Percentiles rank a stretch among this genome's conserved stretches.
Conservation (phyloP, 306 rosid species). For the Vigna nakashimae region DNA sequence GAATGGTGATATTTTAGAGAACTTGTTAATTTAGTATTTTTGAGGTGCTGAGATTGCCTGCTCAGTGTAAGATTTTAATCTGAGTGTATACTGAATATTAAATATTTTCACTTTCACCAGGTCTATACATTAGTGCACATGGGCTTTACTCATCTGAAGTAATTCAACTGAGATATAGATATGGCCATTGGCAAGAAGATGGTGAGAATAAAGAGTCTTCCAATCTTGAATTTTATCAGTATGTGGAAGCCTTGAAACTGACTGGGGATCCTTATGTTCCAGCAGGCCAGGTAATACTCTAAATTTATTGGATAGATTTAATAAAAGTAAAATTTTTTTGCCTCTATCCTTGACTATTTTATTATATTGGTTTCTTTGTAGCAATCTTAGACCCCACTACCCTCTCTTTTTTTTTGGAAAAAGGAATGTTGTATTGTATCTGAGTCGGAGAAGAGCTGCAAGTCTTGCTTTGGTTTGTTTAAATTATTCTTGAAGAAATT, state of each 20-base stretch:
- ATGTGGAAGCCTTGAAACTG: constrained; percentile 30
- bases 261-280: constrained; percentile 26
- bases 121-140: constrained; percentile 16
- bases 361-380: neutral
- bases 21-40: constrained; percentile 6
- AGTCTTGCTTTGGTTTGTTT: neutral
- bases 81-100: neutral
- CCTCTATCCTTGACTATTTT: neutral
- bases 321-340: neutral
- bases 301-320: neutral
- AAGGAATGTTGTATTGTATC: constrained; percentile 25
- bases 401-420: constrained; percentile 51
- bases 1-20: constrained; percentile 6
- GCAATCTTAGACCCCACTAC: constrained; percentile 49
- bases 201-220: neutral
- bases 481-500: neutral
- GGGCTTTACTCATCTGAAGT: constrained; percentile 8
- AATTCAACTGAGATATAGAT: constrained; percentile 8
- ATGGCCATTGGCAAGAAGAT: constrained; percentile 30
- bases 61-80: neutral
- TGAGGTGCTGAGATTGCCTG: constrained; percentile 9
- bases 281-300: constrained; percentile 16
- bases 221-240: constrained; percentile 11
- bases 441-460: constrained; percentile 56
- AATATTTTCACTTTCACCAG: constrained; percentile 15